Base-by-base conservation (phyloP, 2,329 filamentous ascomycete genomes). In the Diaporthe vaccinii region DNA sequence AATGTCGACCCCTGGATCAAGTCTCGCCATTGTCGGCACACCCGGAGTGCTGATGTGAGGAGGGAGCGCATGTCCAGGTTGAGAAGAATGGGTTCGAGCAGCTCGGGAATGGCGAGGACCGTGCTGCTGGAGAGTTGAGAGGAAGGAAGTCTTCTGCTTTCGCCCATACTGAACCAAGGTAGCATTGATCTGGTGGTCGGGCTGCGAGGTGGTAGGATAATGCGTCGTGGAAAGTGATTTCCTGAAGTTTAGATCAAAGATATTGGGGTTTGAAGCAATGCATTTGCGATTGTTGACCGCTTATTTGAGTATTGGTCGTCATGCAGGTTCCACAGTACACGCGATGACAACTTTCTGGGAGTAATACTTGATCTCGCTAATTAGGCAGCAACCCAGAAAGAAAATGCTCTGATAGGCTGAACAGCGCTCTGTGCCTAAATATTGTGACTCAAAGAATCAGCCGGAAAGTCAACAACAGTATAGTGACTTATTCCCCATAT, bases 11-110 rank as follows among this genome's bases (percentile, higher is more conserved):
- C 41, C 39, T 67, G 71, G n/a, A 73, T 73, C 46, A 73, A n/a
- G 71, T 73, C 71, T 53, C 46, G 71, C 71, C 71, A 73, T 25
- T 49, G 49, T 67, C 59, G 71, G 46, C 71, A 73, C 25, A 67
- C 59, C 20, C 71, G 31, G 59, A 57, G 17, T 57, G 71, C 71
- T 44, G 71, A 73, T 41, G 58, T 73, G 49, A 73, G 71, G 46
- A 68, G 58, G 25, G 14, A 34, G 10, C 71, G 71, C 71, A 73
- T 73, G 12, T 73, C 71, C 1, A 73, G 22, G 71, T 3, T 17
- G 36, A 67, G 58, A 20, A 73, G 41, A 17, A 73, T 57, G 1
- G 58, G n/a, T 22, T 73, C 59, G 28, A 73, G 71, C 59, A 73
- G 49, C 36, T 73, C 71, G 7, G 36, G 5, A 10, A 36, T 67